Evolutionary conservation across 78 protist species (phyloP).

Genomic region (Cyanophora paradoxa): DNA sequence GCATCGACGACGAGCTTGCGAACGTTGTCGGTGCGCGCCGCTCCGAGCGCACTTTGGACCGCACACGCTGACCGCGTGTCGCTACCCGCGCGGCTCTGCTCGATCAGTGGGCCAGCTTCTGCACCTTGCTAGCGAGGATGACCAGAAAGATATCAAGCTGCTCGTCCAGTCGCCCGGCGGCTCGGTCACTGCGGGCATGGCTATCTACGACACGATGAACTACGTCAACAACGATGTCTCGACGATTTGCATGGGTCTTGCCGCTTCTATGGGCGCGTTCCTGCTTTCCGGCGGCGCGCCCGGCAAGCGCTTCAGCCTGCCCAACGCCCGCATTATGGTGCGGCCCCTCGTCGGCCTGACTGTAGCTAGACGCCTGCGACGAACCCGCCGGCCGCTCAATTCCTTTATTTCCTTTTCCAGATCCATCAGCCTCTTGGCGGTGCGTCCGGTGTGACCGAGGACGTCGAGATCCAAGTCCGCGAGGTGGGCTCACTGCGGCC

Average conservation of each 20-base stretch:
- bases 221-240: slow-evolving; percentile 16
- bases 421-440: too few relatives aligned
- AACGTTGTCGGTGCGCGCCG: slow-evolving; percentile 22
- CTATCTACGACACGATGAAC: slow-evolving; percentile 28
- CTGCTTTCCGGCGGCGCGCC: slow-evolving; percentile 18
- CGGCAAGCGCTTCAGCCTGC: slow-evolving; percentile 8
- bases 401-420: too few relatives aligned
- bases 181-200: slow-evolving; percentile 29
- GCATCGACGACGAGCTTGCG: slow-evolving; percentile 20
- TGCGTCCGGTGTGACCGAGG: too few relatives aligned
- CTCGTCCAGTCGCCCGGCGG: slow-evolving; percentile 37
- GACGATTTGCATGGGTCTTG: slow-evolving; percentile 22
- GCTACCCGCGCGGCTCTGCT: too few relatives aligned
- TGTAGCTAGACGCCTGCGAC: too few relatives aligned
- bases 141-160: slow-evolving; percentile 4
- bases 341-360: too few relatives aligned
- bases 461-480: too few relatives aligned
- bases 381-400: too few relatives aligned
- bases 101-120: slow-evolving; percentile 2
- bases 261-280: slow-evolving; percentile 32
- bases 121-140: slow-evolving; percentile 20
- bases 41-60: too few relatives aligned
- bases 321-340: slow-evolving; percentile 24
- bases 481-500: too few relatives aligned
- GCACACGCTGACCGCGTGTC: neutral